Evolutionary conservation across 306 rosid species (phyloP).

Genomic region (Prunus mira): DNA sequence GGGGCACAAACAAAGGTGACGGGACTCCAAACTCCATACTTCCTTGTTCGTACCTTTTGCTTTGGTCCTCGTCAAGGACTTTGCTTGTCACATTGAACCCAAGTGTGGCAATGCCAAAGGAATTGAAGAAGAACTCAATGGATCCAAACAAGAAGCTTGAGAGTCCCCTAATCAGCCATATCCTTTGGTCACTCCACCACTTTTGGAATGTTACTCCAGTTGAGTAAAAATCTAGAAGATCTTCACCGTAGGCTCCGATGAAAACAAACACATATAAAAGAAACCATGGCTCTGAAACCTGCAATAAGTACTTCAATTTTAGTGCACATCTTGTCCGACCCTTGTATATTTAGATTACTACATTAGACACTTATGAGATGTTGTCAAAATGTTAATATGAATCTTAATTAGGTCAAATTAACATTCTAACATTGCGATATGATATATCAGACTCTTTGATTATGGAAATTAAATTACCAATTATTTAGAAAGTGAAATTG

Average conservation of each 20-base stretch:
- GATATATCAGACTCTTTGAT: accelerated
- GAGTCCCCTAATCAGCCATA: constrained; percentile 40
- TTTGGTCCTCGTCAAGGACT: constrained; percentile 32
- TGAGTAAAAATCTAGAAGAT: constrained; percentile 26
- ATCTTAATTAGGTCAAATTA: not conserved
- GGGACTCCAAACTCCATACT: constrained; percentile 36
- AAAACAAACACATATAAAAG: constrained; percentile 29
- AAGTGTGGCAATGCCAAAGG: constrained; percentile 15
- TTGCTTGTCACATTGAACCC: constrained; percentile 46
- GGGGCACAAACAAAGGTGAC: constrained; percentile 38
- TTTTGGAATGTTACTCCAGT: constrained; percentile 21
- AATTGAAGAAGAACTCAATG: constrained; percentile 21
- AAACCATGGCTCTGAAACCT: constrained; percentile 38
- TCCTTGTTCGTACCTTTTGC: constrained; percentile 38
- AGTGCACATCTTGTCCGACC: not conserved
- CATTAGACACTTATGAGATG: not conserved
- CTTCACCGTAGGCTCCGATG: constrained; percentile 37
- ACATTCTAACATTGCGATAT: too few species aligned
- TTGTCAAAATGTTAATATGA: not conserved
- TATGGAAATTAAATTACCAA: too few species aligned
- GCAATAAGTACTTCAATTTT: not conserved
- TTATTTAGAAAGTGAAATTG: too few species aligned
- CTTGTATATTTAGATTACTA: not conserved
- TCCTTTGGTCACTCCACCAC: constrained; percentile 55
- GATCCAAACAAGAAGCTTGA: constrained; percentile 29